Evolutionary conservation across 202 grass and related monocot genomes (phyloP).

Genomic region (Zoysia matrella): DNA sequence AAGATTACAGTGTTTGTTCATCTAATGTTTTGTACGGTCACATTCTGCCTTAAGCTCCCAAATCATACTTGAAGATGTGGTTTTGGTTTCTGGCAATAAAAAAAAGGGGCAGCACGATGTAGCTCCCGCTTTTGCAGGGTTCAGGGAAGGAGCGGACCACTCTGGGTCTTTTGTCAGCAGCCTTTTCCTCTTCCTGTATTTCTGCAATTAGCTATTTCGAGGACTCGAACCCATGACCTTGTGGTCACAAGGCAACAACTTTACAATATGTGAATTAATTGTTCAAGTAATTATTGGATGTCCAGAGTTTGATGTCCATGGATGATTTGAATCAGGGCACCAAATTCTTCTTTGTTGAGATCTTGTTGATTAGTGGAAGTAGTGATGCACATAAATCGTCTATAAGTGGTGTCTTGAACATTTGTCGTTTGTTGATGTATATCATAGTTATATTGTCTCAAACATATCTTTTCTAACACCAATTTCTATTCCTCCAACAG

Average conservation of each 20-base stretch:
- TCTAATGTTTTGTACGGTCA: not conserved
- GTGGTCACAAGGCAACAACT: no score
- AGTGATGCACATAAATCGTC: conserved; percentile 20
- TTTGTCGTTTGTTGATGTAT: conserved; percentile 28
- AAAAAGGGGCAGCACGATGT: no score
- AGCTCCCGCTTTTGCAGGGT: no score
- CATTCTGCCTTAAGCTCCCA: conserved; percentile 20
- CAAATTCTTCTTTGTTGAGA: not conserved
- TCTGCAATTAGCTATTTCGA: no score
- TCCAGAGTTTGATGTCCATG: not conserved
- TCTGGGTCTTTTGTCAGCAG: no score
- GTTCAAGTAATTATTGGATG: conserved; percentile 8
- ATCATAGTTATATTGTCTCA: not conserved
- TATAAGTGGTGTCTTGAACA: conserved; percentile 12
- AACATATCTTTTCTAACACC: conserved; percentile 32
- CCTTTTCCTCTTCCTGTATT: no score
- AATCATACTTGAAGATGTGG: not conserved
- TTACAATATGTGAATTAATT: not conserved
- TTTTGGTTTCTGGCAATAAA: not conserved
- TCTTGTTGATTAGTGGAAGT: not conserved
- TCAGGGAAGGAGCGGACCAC: no score
- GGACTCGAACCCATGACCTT: no score
- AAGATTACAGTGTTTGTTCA: conserved; percentile 40
- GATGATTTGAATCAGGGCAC: conserved; percentile 18
- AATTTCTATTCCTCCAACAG: conserved; percentile 58